Conservation (phyloP, 331 rosid species). For the Malus hybrid region DNA sequence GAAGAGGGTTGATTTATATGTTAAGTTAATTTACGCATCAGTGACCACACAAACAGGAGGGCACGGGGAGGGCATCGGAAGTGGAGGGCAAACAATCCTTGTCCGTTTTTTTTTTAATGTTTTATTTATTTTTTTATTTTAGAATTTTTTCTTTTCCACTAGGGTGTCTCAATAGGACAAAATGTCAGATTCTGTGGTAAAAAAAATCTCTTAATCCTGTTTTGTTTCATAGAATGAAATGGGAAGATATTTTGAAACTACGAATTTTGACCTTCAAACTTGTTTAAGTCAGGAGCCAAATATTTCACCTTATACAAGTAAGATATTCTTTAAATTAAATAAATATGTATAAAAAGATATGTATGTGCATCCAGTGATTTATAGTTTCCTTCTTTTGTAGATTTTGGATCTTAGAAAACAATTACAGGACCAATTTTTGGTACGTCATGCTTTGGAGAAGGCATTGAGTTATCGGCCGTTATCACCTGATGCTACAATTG, state of each 20-base stretch:
- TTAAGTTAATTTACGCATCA: no score
- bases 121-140: no score
- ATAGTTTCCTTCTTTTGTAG: slow-evolving; percentile 27
- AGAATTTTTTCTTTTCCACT: not conserved
- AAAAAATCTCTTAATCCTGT: not conserved
- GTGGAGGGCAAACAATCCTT: no score
- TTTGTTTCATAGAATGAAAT: slow-evolving; percentile 31
- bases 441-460: slow-evolving; percentile 57
- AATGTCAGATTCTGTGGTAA: not conserved
- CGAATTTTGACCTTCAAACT: slow-evolving; percentile 36
- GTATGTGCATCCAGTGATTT: not conserved
- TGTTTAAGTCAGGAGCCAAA: slow-evolving; percentile 73
- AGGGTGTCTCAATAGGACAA: not conserved
- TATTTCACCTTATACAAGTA: not conserved
- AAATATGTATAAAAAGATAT: no score
- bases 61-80: no score
- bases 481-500: slow-evolving; percentile 33
- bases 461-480: slow-evolving; percentile 48
- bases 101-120: no score
- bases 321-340: not conserved
- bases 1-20: no score
- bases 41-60: no score
- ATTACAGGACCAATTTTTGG: slow-evolving; percentile 61
- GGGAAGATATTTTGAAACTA: slow-evolving; percentile 38
- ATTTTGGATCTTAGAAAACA: slow-evolving; percentile 67